Evolutionary conservation across 352 stramenopile genomes (phyloP), one percentile per base, ranked within the genome.

Genomic region (Thalassiosira ordinaria): DNA sequence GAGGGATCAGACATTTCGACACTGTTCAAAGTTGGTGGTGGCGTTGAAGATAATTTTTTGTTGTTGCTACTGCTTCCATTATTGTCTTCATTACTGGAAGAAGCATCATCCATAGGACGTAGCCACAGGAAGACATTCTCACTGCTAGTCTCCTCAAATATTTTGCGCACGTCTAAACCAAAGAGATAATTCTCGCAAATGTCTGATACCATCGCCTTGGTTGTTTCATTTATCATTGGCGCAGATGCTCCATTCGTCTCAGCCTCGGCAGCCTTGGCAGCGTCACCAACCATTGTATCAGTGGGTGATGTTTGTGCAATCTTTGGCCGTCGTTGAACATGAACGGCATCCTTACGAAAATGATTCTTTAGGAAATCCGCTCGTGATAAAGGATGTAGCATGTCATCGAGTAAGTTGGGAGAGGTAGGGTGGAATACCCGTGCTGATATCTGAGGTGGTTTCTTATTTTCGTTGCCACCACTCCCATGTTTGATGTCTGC

Each of bases 111-210:
- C n/a, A n/a, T n/a, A 62, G 49, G 57, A 26, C 47, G 71, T 0
- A 93, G 67, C 88, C 88, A 93, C 9, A 93, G 47, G 55, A 93
- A 93, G 1, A 91, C 78, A 70, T 85, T 87, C 9, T 93, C 85
- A 14, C 67, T 85, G 33, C 82, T 89, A 0, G 87, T 94, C 73
- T 94, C 82, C 53, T 61, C 49, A 44, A 92, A 82, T 64, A 94
- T 85, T 39, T 70, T 29, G 53, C 61, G 47, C 2, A 77, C 33
- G 77, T 92, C 70, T 3, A 92, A 71, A 55, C 78, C 62, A 57
- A 84, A 89, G 22, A 93, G 74, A 55, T 83, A 69, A 55, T 88
- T 65, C 1, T 86, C 22, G 26, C 63, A 68, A 49, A 87, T 87
- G 20, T 67, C 27, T 14, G 41, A n/a, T 11, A 85, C 63, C 29